Percentiles rank a stretch among this genome's conserved stretches.
Evolutionary conservation across 257 asterid species (phyloP).

Genomic region (Apocynum venetum): DNA sequence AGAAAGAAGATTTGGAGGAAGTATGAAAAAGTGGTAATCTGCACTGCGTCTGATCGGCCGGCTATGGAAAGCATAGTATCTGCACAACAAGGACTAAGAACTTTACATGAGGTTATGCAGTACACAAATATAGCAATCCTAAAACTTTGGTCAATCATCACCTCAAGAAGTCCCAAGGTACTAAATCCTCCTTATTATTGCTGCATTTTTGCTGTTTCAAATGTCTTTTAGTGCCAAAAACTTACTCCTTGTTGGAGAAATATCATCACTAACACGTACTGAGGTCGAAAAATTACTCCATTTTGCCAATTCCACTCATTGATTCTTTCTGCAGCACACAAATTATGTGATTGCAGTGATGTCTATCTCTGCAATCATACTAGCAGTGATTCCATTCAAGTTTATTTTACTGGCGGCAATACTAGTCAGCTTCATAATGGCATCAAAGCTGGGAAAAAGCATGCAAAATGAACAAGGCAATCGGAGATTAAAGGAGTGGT

Average conservation of each 20-base stretch:
- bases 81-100: slow-evolving; percentile 75
- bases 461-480: slow-evolving; percentile 54
- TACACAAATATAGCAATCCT: slow-evolving; percentile 53
- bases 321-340: slow-evolving; percentile 43
- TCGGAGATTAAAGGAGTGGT: slow-evolving; percentile 76
- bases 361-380: slow-evolving; percentile 31
- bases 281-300: background rate
- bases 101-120: slow-evolving; percentile 54
- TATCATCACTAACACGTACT: background rate
- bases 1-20: slow-evolving; percentile 23
- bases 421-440: slow-evolving; percentile 33
- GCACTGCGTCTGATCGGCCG: slow-evolving; percentile 57
- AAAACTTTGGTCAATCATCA: slow-evolving; percentile 63
- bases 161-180: slow-evolving; percentile 82
- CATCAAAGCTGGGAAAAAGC: slow-evolving; percentile 41
- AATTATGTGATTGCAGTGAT: slow-evolving; percentile 49
- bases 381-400: slow-evolving; percentile 63
- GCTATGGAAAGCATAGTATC: slow-evolving; percentile 75
- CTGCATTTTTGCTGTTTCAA: no score
- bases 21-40: slow-evolving; percentile 48
- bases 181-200: background rate
- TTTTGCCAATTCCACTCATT: background rate
- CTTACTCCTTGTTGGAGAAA: background rate
- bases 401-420: slow-evolving; percentile 40
- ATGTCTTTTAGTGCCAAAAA: no score